These are phyloP conservation scores for Neophaeococcomyces mojaviensis DNA, from an alignment of 2,329 filamentous ascomycete genomes.

Conservation along the genomic window DNA sequence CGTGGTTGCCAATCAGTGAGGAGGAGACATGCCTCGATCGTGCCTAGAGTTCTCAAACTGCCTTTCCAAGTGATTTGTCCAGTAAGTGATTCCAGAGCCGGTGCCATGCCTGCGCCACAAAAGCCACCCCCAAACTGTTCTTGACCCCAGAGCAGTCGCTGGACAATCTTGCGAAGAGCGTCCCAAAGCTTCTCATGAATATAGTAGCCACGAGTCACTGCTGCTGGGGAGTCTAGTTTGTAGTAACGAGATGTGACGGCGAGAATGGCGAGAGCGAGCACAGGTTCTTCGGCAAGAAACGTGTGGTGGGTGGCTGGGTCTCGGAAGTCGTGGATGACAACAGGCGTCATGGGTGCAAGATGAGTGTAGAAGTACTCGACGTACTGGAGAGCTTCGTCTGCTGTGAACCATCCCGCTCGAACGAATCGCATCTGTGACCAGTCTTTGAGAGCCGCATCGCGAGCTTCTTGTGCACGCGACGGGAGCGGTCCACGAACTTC, in stretches of 20 bases:
- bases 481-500: slow-evolving; percentile 5
- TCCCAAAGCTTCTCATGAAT: slow-evolving; percentile 96
- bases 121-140: slow-evolving; percentile 90
- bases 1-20: slow-evolving; percentile 96
- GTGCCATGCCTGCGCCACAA: slow-evolving; percentile 60
- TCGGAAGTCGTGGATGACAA: slow-evolving; percentile 84
- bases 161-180: slow-evolving; percentile 89
- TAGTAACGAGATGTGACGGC: slow-evolving; percentile 87
- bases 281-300: slow-evolving; percentile 82
- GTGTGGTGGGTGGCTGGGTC: slow-evolving; percentile 71
- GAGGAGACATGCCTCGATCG: slow-evolving; percentile 87
- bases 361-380: slow-evolving; percentile 94
- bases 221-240: slow-evolving; percentile 69
- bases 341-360: slow-evolving; percentile 84
- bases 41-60: slow-evolving; percentile 81
- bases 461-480: neutral
- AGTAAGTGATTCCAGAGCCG: slow-evolving; percentile 59
- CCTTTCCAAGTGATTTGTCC: slow-evolving; percentile 53
- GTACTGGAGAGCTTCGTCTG: slow-evolving; percentile 85
- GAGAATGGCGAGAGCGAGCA: slow-evolving; percentile 82
- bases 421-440: slow-evolving; percentile 93
- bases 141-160: slow-evolving; percentile 89
- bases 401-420: slow-evolving; percentile 93
- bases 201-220: slow-evolving; percentile 73
- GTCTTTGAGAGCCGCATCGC: slow-evolving; percentile 63